Percentiles rank a stretch among this genome's conserved stretches.
These are phyloP conservation scores for Dendryphion nanum DNA, from an alignment of 2,329 filamentous ascomycete species.

Conservation along the genomic window DNA sequence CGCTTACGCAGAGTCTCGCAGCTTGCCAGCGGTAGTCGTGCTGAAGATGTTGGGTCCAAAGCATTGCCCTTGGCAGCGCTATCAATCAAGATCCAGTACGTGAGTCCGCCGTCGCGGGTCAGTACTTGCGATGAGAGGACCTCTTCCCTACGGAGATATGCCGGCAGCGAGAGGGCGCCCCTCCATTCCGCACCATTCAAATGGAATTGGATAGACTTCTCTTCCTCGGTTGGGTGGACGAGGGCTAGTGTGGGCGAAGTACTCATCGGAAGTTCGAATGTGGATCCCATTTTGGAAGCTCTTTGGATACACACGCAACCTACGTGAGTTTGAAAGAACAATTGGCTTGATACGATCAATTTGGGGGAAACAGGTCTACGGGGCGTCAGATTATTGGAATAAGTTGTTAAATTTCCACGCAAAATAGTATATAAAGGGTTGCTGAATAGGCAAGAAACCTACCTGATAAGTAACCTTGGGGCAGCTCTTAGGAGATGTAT, in stretches of 20 bases:
- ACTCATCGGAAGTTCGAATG: constrained; percentile 44
- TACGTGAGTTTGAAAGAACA: no score
- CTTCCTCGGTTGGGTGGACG: constrained; percentile 54
- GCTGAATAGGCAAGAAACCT: no score
- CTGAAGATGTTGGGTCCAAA: constrained; percentile 35
- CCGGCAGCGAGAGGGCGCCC: constrained; percentile 53
- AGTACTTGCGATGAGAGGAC: constrained; percentile 52
- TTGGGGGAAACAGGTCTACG: no score
- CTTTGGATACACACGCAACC: no score
- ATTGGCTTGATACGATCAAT: no score
- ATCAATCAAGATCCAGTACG: constrained; percentile 60
- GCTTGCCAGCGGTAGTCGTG: constrained; percentile 52
- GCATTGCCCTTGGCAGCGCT: constrained; percentile 31
- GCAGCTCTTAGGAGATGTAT: no score
- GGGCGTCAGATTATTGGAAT: no score
- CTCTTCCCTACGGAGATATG: constrained; percentile 59
- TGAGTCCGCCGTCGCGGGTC: constrained; percentile 56
- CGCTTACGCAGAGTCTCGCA: constrained; percentile 58
- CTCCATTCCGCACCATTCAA: constrained; percentile 59
- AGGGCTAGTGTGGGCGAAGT: constrained; percentile 54
- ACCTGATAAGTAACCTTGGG: no score
- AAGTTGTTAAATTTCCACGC: no score
- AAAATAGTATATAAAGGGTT: no score
- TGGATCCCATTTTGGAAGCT: constrained; percentile 29
- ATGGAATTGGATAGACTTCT: constrained; percentile 52